Evolutionary conservation across 2,329 filamentous ascomycete species (phyloP), one percentile per base, ranked within the genome.

Genomic region (Paramyrothecium roridum): DNA sequence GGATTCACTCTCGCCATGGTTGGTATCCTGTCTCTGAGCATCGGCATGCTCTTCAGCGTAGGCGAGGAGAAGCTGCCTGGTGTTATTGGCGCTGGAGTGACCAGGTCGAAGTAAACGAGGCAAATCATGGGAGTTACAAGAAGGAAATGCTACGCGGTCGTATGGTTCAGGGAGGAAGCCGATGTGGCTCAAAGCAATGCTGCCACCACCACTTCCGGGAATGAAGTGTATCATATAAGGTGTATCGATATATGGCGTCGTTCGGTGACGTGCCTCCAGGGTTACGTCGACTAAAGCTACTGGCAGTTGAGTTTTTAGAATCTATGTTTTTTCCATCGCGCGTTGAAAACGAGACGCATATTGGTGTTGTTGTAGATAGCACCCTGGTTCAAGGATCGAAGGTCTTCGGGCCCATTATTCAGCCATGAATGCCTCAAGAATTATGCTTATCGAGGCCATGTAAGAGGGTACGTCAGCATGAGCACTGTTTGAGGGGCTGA

Each of bases 11-110:
- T 97, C 50, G 73, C 86, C 40, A 77, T 96, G 59, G 74, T 95
- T 1, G 81, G 84, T 49, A 74, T 90, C 40, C 75, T 96, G 26
- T 80, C 79, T 40, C 87, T 89, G 69, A 86, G 85, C 12, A 87
- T 98, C 63, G 85, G 87, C 7, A 77, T 96, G 80, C 73, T 99
- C 53, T 95, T 88, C 73, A 87, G 79, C 59, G 90, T 98, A 66
- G 95, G 93, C 34, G 84, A 89, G 70, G 87, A 96, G 77, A 89
- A 92, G 74, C 79, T 98, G 60, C 95, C 95, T 0, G 92, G 92
- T 64, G 93, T 99, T 10, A 93, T 99, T 71, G 91, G 92, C n/a
- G 95, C 95, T 50, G 95, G 95, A 60, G 93, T 99, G 40, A 90
- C 88, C 61, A 84, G 86, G 56, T 80, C 86, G 34, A 91, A 87